These are phyloP conservation scores for Xylaria curta DNA, from an alignment of 495 filamentous ascomycete genomes.

Conservation along the genomic window DNA sequence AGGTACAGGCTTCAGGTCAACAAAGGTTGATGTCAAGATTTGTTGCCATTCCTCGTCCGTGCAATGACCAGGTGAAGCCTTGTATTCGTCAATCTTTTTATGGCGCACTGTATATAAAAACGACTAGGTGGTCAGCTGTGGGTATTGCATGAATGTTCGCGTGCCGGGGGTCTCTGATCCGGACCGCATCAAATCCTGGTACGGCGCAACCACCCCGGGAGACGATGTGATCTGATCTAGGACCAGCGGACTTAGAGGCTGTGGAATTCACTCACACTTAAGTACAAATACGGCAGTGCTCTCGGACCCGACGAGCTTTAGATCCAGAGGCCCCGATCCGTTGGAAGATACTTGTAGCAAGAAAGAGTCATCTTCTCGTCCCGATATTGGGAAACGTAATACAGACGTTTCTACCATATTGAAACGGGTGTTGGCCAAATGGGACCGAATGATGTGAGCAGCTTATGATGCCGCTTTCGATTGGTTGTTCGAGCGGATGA, in stretches of 20 bases:
- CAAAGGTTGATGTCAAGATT: slow-evolving; percentile 48
- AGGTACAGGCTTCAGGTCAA: slow-evolving; percentile 41
- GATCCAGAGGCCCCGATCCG: slow-evolving; percentile 37
- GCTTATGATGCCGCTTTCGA: not conserved
- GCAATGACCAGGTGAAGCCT: slow-evolving; percentile 41
- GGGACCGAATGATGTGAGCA: not conserved
- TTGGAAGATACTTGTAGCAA: slow-evolving; percentile 34
- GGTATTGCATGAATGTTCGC: slow-evolving; percentile 27
- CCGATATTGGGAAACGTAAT: slow-evolving; percentile 38
- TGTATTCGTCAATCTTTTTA: slow-evolving; percentile 39
- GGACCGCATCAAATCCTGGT: slow-evolving; percentile 22
- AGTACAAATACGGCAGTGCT: slow-evolving; percentile 39
- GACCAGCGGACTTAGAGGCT: slow-evolving; percentile 6
- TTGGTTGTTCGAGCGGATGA: slow-evolving; percentile 1
- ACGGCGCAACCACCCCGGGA: slow-evolving; percentile 12
- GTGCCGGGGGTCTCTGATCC: slow-evolving; percentile 23
- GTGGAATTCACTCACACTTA: slow-evolving; percentile 38
- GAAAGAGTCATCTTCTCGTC: slow-evolving; percentile 35
- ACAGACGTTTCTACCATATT: slow-evolving; percentile 34
- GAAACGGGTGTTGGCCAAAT: not conserved
- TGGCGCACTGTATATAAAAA: slow-evolving; percentile 38
- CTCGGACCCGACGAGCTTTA: slow-evolving; percentile 40
- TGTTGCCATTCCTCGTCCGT: slow-evolving; percentile 53
- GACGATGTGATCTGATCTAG: not conserved
- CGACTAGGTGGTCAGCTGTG: slow-evolving; percentile 25